Percentiles rank a stretch among this genome's conserved stretches.
These are phyloP conservation scores for Aureobasidium melanogenum DNA, from an alignment of 2,329 filamentous ascomycete species.

Conservation along the genomic window DNA sequence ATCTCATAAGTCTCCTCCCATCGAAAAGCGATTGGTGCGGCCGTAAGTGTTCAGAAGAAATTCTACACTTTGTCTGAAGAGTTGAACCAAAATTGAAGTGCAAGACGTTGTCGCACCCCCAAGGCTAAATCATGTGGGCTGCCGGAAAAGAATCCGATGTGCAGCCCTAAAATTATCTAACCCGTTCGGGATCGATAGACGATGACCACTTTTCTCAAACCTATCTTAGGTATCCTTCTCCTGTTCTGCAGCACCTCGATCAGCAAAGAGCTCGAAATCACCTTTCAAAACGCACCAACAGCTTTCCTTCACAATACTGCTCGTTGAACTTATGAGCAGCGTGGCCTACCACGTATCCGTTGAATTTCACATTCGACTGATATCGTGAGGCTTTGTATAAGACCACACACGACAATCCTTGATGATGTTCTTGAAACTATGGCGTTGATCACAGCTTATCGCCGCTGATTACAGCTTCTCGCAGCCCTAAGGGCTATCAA, in stretches of 20 bases:
- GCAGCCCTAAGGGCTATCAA: not conserved
- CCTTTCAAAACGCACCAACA: not conserved
- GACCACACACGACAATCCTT: not conserved
- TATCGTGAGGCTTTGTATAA: not conserved
- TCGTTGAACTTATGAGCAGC: not conserved
- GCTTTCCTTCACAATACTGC: not conserved
- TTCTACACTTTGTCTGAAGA: not conserved
- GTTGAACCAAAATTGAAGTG: not conserved
- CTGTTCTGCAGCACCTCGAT: not conserved
- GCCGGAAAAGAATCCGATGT: not conserved
- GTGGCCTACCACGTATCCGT: too few relatives aligned
- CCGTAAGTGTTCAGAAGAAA: not conserved
- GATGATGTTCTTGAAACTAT: not conserved
- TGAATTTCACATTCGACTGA: too few relatives aligned
- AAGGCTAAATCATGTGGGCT: not conserved
- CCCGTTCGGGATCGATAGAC: not conserved
- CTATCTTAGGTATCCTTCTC: not conserved
- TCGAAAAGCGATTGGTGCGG: not conserved
- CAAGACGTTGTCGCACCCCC: not conserved
- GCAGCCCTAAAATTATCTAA: conserved; percentile 1
- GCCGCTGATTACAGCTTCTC: not conserved
- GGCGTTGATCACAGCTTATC: not conserved
- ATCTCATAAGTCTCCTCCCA: not conserved
- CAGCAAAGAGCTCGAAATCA: not conserved
- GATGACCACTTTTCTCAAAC: not conserved